Evolutionary conservation across 2,329 filamentous ascomycete genomes (phyloP).

Genomic region (Talaromyces funiculosus): DNA sequence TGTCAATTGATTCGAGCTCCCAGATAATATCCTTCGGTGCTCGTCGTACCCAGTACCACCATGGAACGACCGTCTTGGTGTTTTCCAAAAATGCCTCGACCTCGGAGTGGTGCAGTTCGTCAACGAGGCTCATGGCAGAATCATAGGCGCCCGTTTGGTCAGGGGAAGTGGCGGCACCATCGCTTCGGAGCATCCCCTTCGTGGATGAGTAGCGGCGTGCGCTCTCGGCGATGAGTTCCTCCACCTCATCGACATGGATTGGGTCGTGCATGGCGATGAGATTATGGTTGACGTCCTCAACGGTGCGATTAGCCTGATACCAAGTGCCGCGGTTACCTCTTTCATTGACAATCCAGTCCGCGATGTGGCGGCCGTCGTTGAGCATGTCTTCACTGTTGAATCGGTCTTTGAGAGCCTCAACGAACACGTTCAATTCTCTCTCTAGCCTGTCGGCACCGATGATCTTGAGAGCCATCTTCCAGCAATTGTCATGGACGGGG

Average conservation of each 20-base stretch:
- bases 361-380: neutral
- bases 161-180: neutral
- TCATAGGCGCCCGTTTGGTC: neutral
- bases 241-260: conserved; percentile 1
- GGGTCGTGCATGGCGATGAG: conserved; percentile 8
- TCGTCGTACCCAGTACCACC: conserved; percentile 4
- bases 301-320: neutral
- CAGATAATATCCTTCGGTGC: conserved; percentile 6
- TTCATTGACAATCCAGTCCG: conserved; percentile 8
- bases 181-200: neutral
- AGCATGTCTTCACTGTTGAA: neutral
- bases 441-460: conserved; percentile 3
- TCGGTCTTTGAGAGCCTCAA: neutral
- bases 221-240: conserved; percentile 10
- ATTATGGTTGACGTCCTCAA: neutral
- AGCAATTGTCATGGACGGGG: conserved; percentile 11
- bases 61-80: neutral
- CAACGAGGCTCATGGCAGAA: neutral
- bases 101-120: conserved; percentile 5
- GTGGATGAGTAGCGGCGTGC: neutral
- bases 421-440: neutral
- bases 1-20: conserved; percentile 2
- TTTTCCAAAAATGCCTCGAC: neutral
- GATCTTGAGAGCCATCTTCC: conserved; percentile 1
- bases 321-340: neutral